Percentiles rank a stretch among this genome's conserved stretches.
phyloP scores from a whole-genome alignment of 305 asterid genomes.

The Fraxinus sp. region DNA sequence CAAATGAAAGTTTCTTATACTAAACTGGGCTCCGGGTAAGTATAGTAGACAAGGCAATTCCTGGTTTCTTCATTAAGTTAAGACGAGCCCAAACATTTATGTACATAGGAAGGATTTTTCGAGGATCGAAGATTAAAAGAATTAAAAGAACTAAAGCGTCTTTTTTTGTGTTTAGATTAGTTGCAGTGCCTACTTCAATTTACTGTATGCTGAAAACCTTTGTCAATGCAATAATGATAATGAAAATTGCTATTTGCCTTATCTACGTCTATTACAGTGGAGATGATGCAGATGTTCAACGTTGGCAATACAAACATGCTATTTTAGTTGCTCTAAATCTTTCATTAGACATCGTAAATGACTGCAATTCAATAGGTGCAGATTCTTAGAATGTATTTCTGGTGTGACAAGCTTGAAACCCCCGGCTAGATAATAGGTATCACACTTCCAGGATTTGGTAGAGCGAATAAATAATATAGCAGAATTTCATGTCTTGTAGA shows the following conservation, averaged over 20 bases:
- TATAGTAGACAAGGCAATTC: conserved; percentile 20
- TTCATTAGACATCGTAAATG: not conserved
- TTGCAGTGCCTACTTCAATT: not conserved
- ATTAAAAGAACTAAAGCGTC: not conserved
- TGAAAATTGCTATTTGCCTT: not conserved
- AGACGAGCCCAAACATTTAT: not conserved
- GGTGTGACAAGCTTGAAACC: not conserved
- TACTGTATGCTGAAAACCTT: not conserved
- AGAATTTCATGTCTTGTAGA: not conserved
- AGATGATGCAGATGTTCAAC: not conserved
- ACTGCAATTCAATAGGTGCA: not conserved
- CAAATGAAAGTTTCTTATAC: conserved; percentile 13
- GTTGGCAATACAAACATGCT: not conserved
- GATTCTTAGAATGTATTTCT: not conserved
- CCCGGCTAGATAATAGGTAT: not conserved
- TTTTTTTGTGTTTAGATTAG: not conserved
- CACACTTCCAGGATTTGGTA: not conserved
- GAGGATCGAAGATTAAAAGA: not conserved
- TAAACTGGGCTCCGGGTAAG: not conserved
- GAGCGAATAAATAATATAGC: not conserved
- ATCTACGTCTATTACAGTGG: not conserved
- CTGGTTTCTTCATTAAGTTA: conserved; percentile 27
- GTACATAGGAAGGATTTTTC: not conserved
- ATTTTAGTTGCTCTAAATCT: not conserved
- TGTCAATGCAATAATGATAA: conserved; percentile 6